Percentiles rank a stretch among this genome's conserved stretches.
Evolutionary conservation across 495 filamentous ascomycete genomes (phyloP).

Genomic region (Hyaloscypha variabilis): DNA sequence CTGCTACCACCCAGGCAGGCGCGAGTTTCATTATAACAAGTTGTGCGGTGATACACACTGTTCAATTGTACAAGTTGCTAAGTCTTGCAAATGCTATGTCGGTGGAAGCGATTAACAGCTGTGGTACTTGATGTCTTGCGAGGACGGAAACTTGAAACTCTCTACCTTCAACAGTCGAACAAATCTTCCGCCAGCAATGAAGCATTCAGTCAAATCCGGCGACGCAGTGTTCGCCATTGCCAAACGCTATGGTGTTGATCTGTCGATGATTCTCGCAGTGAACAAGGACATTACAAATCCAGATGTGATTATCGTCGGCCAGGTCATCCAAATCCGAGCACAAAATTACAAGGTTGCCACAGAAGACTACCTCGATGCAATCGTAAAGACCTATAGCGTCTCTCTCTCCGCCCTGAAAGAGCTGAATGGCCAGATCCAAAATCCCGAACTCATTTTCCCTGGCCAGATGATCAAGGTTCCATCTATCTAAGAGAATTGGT

Average conservation of each 20-base stretch:
- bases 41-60: neutral
- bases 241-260: neutral
- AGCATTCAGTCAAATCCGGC: neutral
- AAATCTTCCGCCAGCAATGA: neutral
- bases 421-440: constrained; percentile 5
- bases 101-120: neutral
- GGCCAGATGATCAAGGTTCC: constrained; percentile 11
- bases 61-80: constrained; percentile 9
- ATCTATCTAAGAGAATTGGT: neutral
- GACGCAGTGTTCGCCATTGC: neutral
- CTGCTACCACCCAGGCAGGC: constrained; percentile 4
- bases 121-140: constrained; percentile 1
- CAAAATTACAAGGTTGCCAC: constrained; percentile 1
- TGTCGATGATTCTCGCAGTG: neutral
- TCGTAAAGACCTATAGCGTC: neutral
- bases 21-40: constrained; percentile 9
- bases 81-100: constrained; percentile 7
- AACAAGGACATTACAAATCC: neutral
- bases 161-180: constrained; percentile 2
- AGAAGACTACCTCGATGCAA: constrained; percentile 4
- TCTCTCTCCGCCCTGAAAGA: neutral
- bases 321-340: constrained; percentile 9
- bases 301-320: neutral
- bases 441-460: neutral
- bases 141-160: neutral